A percentile compares a stretch with the other conserved stretches of the same genome.
phyloP scores from a whole-genome alignment of 75 land plant genomes.

The Picea glauca region DNA sequence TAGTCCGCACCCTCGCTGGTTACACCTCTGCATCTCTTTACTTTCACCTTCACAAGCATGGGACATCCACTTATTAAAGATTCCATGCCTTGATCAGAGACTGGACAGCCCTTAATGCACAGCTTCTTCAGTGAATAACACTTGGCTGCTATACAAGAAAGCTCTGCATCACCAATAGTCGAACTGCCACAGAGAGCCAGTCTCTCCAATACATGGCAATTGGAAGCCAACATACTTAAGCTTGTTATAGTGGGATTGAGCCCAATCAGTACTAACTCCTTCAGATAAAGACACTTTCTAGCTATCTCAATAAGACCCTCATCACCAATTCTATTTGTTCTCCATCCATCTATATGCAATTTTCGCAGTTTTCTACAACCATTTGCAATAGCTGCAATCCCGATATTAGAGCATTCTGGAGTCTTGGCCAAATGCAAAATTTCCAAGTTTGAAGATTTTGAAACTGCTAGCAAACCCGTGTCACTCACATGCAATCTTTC shows the following conservation, averaged over 20 bases:
- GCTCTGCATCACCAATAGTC: slow-evolving; percentile 42
- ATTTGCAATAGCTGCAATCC: slow-evolving; percentile 35
- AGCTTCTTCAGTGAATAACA: slow-evolving; percentile 37
- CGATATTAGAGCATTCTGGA: slow-evolving; percentile 35
- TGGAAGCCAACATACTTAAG: slow-evolving; percentile 29
- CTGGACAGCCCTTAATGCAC: slow-evolving; percentile 51
- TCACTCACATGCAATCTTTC: slow-evolving; percentile 28
- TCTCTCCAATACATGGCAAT: slow-evolving; percentile 38
- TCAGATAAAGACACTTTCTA: slow-evolving; percentile 27
- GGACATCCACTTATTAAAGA: slow-evolving; percentile 38
- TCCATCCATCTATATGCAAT: slow-evolving; percentile 39
- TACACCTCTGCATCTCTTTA: slow-evolving; percentile 46
- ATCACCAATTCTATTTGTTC: slow-evolving; percentile 31
- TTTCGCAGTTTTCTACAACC: slow-evolving; percentile 33
- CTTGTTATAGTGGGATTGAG: slow-evolving; percentile 25
- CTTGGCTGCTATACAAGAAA: slow-evolving; percentile 32
- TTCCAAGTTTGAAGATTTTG: slow-evolving; percentile 28
- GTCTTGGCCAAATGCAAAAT: slow-evolving; percentile 37
- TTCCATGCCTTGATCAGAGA: slow-evolving; percentile 43
- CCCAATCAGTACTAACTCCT: slow-evolving; percentile 45
- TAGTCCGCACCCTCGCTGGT: slow-evolving; percentile 6
- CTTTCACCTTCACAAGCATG: slow-evolving; percentile 38
- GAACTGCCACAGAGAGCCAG: slow-evolving; percentile 45
- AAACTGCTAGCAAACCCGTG: slow-evolving; percentile 32
- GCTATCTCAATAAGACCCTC: slow-evolving; percentile 38